Percentiles rank a stretch among this genome's conserved stretches.
phyloP scores from a whole-genome alignment of 495 filamentous ascomycete species.

The Penicillium nucicola region DNA sequence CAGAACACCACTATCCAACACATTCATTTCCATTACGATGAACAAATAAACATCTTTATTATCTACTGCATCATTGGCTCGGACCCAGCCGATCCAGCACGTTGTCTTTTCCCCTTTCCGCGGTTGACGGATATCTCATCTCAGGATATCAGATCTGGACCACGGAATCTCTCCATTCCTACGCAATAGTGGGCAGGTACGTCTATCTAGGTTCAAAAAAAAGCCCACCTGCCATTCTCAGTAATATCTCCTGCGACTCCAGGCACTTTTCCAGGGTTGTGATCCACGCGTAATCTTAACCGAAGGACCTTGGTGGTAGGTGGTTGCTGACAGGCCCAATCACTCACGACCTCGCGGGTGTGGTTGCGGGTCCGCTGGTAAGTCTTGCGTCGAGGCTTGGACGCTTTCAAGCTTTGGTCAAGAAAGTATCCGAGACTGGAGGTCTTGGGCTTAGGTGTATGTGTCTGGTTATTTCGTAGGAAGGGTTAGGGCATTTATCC shows the following conservation, averaged over 20 bases:
- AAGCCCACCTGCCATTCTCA: background rate
- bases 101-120: background rate
- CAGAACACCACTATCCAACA: background rate
- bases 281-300: constrained; percentile 15
- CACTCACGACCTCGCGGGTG: too few relatives aligned
- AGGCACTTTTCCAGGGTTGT: background rate
- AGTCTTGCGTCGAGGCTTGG: background rate
- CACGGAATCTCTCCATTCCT: too few relatives aligned
- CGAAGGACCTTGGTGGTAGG: constrained; percentile 26
- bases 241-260: background rate
- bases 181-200: too few relatives aligned
- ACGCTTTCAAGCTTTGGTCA: constrained; percentile 3
- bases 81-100: background rate
- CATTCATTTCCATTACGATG: background rate
- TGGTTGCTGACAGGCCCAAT: constrained; percentile 13
- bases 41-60: background rate
- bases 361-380: constrained; percentile 4
- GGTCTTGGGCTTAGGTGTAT: background rate
- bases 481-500: background rate
- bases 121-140: background rate
- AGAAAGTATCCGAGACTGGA: background rate
- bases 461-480: background rate
- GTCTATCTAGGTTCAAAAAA: background rate
- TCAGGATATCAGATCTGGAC: background rate
- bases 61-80: background rate